Base-by-base conservation (phyloP, 768 basidiomycete genomes). In the Lactarius evosmus region DNA sequence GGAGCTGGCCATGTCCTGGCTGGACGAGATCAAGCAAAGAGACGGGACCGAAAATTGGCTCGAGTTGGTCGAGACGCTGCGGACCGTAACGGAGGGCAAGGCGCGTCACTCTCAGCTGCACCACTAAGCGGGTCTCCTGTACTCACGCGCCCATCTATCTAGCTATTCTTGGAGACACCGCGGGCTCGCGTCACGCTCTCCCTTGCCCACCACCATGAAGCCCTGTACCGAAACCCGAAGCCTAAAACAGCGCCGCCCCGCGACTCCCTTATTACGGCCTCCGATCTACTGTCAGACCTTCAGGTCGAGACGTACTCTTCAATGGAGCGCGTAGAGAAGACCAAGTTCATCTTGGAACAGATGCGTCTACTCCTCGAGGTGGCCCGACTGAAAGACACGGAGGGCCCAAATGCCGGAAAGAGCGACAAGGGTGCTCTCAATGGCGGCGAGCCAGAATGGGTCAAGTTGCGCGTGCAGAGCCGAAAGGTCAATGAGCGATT, bases 271-370 rank as follows among this genome's bases (percentile, higher is more conserved):
- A 85, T 90, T 70, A 89, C 87, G 0, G 95, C 97, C 7, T 95
- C 93, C 0, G 97, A 98, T 67, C 78, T 98, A 32, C 81, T 98
- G 65, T 89, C 89, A 27, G 97, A 99, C 63, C 85, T 99, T 2
- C 95, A 98, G 78, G 95, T 99, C 41, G 97, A 99, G 77, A 98
- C 97, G 1, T 99, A 98, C 74, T 98, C 95, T 16, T 94, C 93
- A 7, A 98, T 99, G 97, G 93, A 98, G 67, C 87, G 95, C 64
- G 79, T 91, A 72, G 97, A 99, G 76, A 99, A 99, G 82, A 97
- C 94, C 4, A 94, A 98, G 74, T 98, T 99, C 71, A 91, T 99
- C 69, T 78, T 98, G 50, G 96, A 98, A 75, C 97, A 98, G 75
- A 98, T 99, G 94, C 82, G 97, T 62, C 74, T 98, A 56, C 79